A percentile compares a stretch with the other conserved stretches of the same genome.
Evolutionary conservation across 139 green algal genomes (phyloP).

Genomic region (Coelastrella sp.): DNA sequence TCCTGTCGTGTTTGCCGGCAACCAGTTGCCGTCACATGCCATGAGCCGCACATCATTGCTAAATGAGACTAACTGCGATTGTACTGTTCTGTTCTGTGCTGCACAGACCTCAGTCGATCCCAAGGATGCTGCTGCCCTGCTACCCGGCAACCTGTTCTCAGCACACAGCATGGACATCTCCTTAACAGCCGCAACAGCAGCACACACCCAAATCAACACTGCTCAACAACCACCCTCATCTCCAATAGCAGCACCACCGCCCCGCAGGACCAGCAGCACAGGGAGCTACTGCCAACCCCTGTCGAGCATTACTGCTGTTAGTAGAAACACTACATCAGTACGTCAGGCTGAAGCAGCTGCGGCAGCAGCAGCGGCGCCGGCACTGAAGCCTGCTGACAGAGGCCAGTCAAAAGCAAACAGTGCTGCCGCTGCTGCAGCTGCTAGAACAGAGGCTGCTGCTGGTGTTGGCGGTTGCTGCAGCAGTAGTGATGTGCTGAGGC

Average conservation of each 20-base stretch:
- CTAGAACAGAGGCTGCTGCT: conserved; percentile 8
- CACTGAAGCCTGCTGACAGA: neutral
- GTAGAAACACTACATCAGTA: too few relatives aligned
- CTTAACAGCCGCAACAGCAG: neutral
- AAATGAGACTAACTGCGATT: neutral
- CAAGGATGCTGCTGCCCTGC: neutral
- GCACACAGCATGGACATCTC: conserved; percentile 21
- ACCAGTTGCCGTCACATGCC: too few relatives aligned
- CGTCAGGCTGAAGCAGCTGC: neutral
- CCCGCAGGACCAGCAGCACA: neutral
- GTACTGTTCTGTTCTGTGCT: neutral
- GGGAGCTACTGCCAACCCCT: too few relatives aligned
- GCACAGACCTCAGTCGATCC: conserved; percentile 28
- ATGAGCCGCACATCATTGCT: too few relatives aligned
- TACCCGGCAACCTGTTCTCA: conserved; percentile 24
- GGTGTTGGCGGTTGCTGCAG: neutral
- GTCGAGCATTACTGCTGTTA: too few relatives aligned
- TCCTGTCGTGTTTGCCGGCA: too few relatives aligned
- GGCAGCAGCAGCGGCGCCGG: neutral
- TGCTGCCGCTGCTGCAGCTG: neutral
- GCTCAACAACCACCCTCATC: neutral
- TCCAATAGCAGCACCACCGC: neutral
- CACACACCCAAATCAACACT: neutral
- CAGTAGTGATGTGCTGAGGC: too few relatives aligned
- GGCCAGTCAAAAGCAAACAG: too few relatives aligned